These are phyloP conservation scores for Aspergillus ruber DNA, from an alignment of 2,329 filamentous ascomycete genomes.

Conservation along the genomic window DNA sequence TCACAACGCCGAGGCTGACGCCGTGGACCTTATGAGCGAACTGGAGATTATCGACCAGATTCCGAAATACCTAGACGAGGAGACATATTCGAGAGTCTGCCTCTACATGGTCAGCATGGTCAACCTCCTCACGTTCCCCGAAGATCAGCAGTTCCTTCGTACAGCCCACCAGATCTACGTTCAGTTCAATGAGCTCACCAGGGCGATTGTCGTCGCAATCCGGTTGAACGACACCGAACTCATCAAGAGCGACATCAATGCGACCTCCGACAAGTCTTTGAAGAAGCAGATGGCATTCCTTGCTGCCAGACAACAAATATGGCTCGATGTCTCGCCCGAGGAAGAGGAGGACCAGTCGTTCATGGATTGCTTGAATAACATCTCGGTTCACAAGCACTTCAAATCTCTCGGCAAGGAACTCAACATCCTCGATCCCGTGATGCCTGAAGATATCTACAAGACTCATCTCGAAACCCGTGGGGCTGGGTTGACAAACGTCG, in stretches of 20 bases:
- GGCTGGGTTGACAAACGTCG: constrained; percentile 85
- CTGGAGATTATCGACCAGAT: constrained; percentile 94
- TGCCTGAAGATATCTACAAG: constrained; percentile 98
- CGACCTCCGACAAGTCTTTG: constrained; percentile 71
- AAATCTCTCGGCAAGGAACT: constrained; percentile 90
- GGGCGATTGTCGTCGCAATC: constrained; percentile 91
- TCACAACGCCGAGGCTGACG: constrained; percentile 96
- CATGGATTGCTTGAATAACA: constrained; percentile 78
- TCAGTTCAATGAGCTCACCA: constrained; percentile 83
- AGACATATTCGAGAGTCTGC: constrained; percentile 89
- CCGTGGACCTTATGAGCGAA: constrained; percentile 93
- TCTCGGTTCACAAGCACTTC: constrained; percentile 83
- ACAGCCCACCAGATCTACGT: constrained; percentile 93
- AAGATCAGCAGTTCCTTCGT: constrained; percentile 90
- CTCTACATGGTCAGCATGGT: constrained; percentile 99
- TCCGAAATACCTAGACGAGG: constrained; percentile 80
- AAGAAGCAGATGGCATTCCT: constrained; percentile 94
- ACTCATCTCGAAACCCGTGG: constrained; percentile 95
- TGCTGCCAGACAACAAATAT: constrained; percentile 84
- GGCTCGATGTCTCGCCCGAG: constrained; percentile 60
- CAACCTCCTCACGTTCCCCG: constrained; percentile 90
- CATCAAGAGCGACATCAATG: constrained; percentile 74
- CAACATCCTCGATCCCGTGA: constrained; percentile 93
- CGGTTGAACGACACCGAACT: constrained; percentile 80
- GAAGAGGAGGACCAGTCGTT: constrained; percentile 66